Conservation (phyloP, 2,329 filamentous ascomycete genomes). For the Sarocladium brachiariae region DNA sequence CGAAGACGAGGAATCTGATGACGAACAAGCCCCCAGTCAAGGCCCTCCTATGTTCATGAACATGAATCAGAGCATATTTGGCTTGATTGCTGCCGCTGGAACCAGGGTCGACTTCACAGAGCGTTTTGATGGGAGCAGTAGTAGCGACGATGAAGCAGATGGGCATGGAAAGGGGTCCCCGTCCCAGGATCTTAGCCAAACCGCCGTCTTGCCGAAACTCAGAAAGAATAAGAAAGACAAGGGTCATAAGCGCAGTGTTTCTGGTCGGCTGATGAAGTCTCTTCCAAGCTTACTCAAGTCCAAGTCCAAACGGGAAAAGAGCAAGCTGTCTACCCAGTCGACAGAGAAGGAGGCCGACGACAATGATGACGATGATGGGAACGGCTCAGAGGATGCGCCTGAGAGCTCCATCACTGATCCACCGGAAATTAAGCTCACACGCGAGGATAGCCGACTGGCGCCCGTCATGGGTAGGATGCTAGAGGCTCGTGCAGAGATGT, state of each 20-base stretch:
- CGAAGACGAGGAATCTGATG: constrained; percentile 41
- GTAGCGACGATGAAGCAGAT: constrained; percentile 71
- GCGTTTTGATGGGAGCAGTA: constrained; percentile 71
- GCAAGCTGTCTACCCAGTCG: constrained; percentile 29
- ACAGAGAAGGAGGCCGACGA: constrained; percentile 19
- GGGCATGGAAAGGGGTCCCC: constrained; percentile 24
- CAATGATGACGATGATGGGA: constrained; percentile 22
- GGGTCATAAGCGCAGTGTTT: constrained; percentile 50
- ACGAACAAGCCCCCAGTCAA: constrained; percentile 29
- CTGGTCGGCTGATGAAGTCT: constrained; percentile 60
- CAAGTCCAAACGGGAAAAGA: constrained; percentile 35
- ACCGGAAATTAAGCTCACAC: constrained; percentile 16
- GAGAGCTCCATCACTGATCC: constrained; percentile 12
- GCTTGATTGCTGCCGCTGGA: constrained; percentile 82
- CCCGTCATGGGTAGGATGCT: constrained; percentile 75
- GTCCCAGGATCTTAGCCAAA: constrained; percentile 38
- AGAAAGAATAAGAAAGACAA: constrained; percentile 21
- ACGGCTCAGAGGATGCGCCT: constrained; percentile 20
- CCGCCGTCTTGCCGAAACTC: constrained; percentile 31
- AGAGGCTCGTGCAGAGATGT: constrained; percentile 61
- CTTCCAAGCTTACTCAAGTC: constrained; percentile 51
- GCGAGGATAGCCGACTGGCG: constrained; percentile 43
- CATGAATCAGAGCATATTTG: constrained; percentile 93
- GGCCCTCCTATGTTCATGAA: constrained; percentile 53
- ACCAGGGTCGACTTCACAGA: constrained; percentile 76